Base-by-base conservation (phyloP, 257 asterid species). In the Knoxia roxburghii region DNA sequence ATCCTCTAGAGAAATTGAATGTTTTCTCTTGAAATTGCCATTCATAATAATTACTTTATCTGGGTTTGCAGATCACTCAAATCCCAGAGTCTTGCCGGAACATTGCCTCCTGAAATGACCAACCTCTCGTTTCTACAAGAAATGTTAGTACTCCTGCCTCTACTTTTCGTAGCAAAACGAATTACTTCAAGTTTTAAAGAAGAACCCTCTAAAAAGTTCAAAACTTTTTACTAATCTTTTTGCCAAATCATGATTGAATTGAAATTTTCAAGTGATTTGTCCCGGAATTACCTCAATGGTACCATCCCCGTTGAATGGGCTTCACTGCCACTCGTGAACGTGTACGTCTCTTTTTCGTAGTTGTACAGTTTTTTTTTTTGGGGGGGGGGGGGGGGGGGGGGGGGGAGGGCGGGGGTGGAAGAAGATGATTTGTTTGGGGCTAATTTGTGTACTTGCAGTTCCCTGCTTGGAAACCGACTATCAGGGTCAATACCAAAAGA, bases 261-360 rank as follows among this genome's bases (percentile, higher is more conserved):
- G 43, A 5, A 46, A 20, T 32, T 45, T 65, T 3, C 26, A 82
- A 85, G 95, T 64, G 92, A 87, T 32, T 75, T 87, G 8, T 75
- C 77, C 32, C 82, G 87, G 70, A 86, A 86, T 78, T 84, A 78
- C 74, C 88, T 87, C 45, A 81, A 78, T 72, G 95, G 95, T 35
- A 84, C 80, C 58, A 80, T 87, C 58, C 95, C 95, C 56, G 61
- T 33, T 39, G 84, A 84, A 84, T 87, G 95, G 95, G 90, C 83
- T 20, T 75, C 88, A 72, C 75, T 73, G 80, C 70, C 71, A 24
- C 81, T 85, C 23, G 76, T 68, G 17, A 81, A 67, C 73, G 79
- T 83, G 89, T 85, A 79, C 4, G 84, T 56, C 2, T 54, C 5
- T 24, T 65, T 54, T 26, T 45, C 54, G 23, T 43, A 2, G 13